Percentiles rank a stretch among this genome's conserved stretches.
Evolutionary conservation across 1,284 basidiomycete genomes (phyloP).

Genomic region (Trichosporon inkin): DNA sequence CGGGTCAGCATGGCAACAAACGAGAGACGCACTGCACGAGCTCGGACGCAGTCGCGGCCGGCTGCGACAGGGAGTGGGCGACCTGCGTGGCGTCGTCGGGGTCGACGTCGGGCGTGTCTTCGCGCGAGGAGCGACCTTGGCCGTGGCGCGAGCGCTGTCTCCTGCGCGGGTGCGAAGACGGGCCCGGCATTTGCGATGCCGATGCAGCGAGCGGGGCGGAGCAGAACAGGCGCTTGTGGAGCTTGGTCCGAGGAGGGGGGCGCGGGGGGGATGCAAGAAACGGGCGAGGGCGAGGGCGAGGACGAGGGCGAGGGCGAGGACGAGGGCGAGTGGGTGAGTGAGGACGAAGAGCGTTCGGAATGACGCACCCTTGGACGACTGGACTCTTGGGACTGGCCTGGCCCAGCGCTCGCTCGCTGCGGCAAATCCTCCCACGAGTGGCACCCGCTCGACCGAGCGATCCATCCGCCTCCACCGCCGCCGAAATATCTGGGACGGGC

Average conservation of each 20-base stretch:
- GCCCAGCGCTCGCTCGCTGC: no score
- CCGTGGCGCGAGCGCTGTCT: constrained; percentile 5
- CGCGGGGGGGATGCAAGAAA: neutral
- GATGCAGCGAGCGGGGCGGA: neutral
- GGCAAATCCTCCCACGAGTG: no score
- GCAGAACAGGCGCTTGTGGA: no score
- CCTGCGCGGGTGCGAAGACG: constrained; percentile 6
- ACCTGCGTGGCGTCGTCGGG: neutral
- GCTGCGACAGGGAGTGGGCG: neutral
- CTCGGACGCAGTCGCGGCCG: neutral
- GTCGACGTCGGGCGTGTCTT: constrained; percentile 7
- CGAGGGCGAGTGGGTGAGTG: no score
- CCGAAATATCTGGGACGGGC: no score
- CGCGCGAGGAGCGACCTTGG: neutral
- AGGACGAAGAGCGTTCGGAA: no score
- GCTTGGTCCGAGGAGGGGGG: neutral
- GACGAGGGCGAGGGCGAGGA: no score
- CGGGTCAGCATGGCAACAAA: neutral
- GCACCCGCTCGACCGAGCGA: no score
- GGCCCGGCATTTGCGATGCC: constrained; percentile 2
- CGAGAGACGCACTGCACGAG: neutral
- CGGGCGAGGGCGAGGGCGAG: neutral
- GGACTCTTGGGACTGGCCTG: no score
- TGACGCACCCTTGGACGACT: no score
- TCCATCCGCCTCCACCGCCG: no score